Percentiles rank a stretch among this genome's conserved stretches.
These are phyloP conservation scores for Globisporangium iwayamae DNA, from an alignment of 352 stramenopile species.

Conservation along the genomic window DNA sequence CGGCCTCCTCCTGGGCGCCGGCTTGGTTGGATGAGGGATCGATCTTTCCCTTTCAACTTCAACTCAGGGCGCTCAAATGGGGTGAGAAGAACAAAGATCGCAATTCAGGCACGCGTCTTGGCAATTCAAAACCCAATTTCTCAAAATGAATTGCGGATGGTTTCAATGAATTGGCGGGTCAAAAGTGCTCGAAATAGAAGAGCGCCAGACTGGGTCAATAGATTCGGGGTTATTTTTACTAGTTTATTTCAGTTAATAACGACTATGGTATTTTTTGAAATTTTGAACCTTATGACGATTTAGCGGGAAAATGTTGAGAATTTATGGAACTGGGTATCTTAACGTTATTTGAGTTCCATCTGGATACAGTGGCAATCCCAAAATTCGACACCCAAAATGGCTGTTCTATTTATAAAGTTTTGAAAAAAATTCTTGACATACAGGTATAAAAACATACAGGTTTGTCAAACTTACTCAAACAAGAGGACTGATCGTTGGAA, in stretches of 20 bases:
- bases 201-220: neutral
- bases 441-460: neutral
- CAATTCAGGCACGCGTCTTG: neutral
- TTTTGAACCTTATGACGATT: too few relatives aligned
- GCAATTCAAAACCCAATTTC: constrained; percentile 6
- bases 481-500: neutral
- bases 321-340: too few relatives aligned
- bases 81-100: constrained; percentile 2
- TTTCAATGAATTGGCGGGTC: neutral
- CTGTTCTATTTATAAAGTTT: neutral
- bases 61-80: constrained; percentile 1
- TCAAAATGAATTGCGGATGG: neutral
- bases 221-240: too few relatives aligned
- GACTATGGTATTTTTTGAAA: too few relatives aligned
- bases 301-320: too few relatives aligned
- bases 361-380: neutral
- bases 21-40: neutral
- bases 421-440: neutral
- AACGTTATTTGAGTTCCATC: too few relatives aligned
- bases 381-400: neutral
- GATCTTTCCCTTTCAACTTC: neutral
- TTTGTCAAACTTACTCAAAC: neutral
- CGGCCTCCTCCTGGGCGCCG: neutral
- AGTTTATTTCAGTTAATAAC: too few relatives aligned
- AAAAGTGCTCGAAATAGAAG: neutral